Conservation (phyloP, 208 protist genomes). For the Strigomonas oncopelti region DNA sequence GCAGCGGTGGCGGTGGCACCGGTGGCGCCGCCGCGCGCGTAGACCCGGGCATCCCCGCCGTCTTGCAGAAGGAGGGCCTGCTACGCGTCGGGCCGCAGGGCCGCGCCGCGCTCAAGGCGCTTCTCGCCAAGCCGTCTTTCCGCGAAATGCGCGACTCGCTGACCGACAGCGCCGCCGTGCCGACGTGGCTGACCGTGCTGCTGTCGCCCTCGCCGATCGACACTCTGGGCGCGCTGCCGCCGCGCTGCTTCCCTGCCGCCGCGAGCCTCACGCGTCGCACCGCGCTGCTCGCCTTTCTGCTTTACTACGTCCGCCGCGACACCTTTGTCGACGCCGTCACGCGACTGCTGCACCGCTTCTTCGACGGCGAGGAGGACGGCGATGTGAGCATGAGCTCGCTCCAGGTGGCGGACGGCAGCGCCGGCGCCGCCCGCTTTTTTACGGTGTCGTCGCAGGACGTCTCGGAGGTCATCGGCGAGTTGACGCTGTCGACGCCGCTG, state of each 20-base stretch:
- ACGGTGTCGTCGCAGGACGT: slow-evolving; percentile 40
- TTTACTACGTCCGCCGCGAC: slow-evolving; percentile 77
- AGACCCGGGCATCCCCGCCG: neutral
- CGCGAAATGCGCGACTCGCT: slow-evolving; percentile 60
- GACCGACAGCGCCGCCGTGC: slow-evolving; percentile 19
- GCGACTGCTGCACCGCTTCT: slow-evolving; percentile 58
- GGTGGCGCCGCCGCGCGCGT: neutral
- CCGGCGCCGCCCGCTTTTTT: slow-evolving; percentile 49
- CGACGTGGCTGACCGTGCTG: slow-evolving; percentile 61
- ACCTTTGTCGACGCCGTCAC: slow-evolving; percentile 60
- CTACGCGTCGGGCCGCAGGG: slow-evolving; percentile 22
- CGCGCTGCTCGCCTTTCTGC: slow-evolving; percentile 57
- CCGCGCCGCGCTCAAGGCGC: slow-evolving; percentile 32
- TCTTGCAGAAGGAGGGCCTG: slow-evolving; percentile 29
- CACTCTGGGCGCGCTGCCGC: slow-evolving; percentile 34
- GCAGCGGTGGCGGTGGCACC: neutral
- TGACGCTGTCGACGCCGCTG: slow-evolving; percentile 66
- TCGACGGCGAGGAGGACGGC: slow-evolving; percentile 38
- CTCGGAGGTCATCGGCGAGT: slow-evolving; percentile 48
- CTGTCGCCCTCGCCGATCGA: slow-evolving; percentile 34
- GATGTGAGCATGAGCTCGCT: neutral
- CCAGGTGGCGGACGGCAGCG: neutral
- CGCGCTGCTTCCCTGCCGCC: slow-evolving; percentile 28
- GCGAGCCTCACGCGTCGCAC: slow-evolving; percentile 38
- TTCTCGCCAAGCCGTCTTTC: slow-evolving; percentile 60